Evolutionary conservation across 2,329 filamentous ascomycete genomes (phyloP).

Genomic region (Hortaea werneckii): DNA sequence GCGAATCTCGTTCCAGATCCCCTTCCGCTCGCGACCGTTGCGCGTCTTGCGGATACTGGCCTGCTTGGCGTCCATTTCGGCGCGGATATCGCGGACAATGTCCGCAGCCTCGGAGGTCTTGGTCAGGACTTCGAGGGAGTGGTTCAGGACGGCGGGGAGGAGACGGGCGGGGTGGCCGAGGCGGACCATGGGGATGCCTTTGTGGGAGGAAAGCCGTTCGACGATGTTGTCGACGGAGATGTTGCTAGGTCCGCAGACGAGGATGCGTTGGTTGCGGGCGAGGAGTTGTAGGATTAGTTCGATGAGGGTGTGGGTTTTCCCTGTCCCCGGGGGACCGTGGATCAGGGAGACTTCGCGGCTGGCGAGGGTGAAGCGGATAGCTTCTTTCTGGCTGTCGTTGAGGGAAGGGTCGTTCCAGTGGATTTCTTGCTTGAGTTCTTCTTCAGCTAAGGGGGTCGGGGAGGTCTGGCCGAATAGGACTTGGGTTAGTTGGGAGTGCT

Average conservation of each 20-base stretch:
- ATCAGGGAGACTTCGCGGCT: conserved; percentile 78
- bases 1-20: conserved; percentile 76
- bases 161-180: conserved; percentile 88
- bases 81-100: conserved; percentile 80
- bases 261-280: conserved; percentile 58
- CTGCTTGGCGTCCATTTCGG: conserved; percentile 89
- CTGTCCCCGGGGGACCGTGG: conserved; percentile 89
- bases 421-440: conserved; percentile 35
- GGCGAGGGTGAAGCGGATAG: conserved; percentile 70
- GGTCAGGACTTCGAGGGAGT: conserved; percentile 85
- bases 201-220: conserved; percentile 75
- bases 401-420: conserved; percentile 47
- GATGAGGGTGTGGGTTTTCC: conserved; percentile 93
- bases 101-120: conserved; percentile 80
- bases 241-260: conserved; percentile 95
- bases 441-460: conserved; percentile 37
- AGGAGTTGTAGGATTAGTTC: conserved; percentile 90
- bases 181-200: conserved; percentile 67
- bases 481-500: conserved; percentile 48
- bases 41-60: conserved; percentile 79
- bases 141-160: conserved; percentile 74
- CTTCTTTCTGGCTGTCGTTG: conserved; percentile 54
- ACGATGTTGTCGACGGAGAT: conserved; percentile 98
- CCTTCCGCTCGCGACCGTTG: conserved; percentile 65
- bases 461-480: conserved; percentile 51